Base-by-base conservation (phyloP, 2,329 filamentous ascomycete species). In the Celoporthe dispersa region DNA sequence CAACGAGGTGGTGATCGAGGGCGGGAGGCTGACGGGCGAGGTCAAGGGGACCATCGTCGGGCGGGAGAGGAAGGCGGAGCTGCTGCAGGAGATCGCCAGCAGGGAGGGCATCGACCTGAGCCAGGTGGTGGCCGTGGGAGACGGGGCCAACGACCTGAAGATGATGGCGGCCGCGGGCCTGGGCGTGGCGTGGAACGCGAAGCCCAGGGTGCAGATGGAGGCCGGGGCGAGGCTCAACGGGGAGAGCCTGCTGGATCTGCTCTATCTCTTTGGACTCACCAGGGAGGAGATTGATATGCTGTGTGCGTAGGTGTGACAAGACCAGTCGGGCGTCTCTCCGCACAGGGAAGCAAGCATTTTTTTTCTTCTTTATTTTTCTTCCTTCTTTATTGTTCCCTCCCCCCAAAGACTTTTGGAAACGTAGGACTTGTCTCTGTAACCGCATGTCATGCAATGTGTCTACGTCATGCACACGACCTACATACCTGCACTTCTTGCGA, bases 171-270 rank as follows among this genome's bases (percentile, higher is more conserved):
- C 87, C 63, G 92, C 93, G 0, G 92, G 92, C 0, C 80, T 95
- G 51, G 93, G 93, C 28, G 90, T 96, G 3, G 93, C 93, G 1
- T 94, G 93, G 86, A 93, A 94, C 77, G 93, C 93, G 12, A 96
- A 96, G 83, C 92, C 92, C 1, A 85, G 89, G 70, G 93, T 96
- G 68, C 93, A 96, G 81, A 88, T 91, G 83, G 88, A 92, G 78
- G 93, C 93, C 2, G 88, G 90, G 37, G 89, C 90, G 19, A 85
- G 91, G 57, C 79, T 96, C 71, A 96, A 96, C 76, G 87, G 89
- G 31, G 85, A 88, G 71, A 92, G 85, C 73, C 80, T 96, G 78
- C 79, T 91, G 75, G 92, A 95, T 78, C 80, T 96, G 73, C 81
- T 94, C 65, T 91, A 92, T 76, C 79, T 96, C 28, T 89, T 95